Base-by-base conservation (phyloP, 2,329 filamentous ascomycete genomes). In the Hortaea sp. region DNA sequence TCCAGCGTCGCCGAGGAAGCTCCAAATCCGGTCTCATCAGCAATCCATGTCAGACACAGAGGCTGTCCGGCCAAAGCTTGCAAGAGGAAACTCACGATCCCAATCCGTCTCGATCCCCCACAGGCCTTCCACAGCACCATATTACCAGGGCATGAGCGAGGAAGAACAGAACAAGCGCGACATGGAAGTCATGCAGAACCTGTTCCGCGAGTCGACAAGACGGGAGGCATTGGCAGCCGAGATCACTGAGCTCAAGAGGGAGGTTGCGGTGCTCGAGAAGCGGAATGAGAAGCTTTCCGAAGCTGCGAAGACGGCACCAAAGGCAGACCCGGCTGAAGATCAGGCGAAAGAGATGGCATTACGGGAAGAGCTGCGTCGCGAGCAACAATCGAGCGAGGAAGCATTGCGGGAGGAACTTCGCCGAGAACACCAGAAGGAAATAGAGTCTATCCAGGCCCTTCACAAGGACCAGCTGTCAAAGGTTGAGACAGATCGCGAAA, bases 101-200 rank as follows among this genome's bases (percentile, higher is more conserved):
- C 55, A 57, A 35, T 57, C 57, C 5, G 51, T 53, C 2, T 44
- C 51, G 31, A 48, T 53, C n/a, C 39, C 44, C 5, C 39, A 30
- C 7, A 44, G 53, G 39, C 53, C 52, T 29, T 48, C 45, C 12
- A 56, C 55, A 2, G 52, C 53, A 6, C 53, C 54, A 32, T 48
- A 48, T 6, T 9, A 41, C 10, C 9, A 28, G 13, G 45, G 46
- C 30, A 40, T 50, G 20, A 50, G 47, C 4, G 52, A 56, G 44
- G 48, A 50, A 29, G 51, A 56, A 46, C 54, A 55, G 41, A 49
- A 45, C 13, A 45, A 51, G 45, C 49, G 56, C 7, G 58, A 61
- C 43, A 57, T 57, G 52, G 53, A 60, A 43, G 46, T 59, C 28
- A 53, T 60, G 50, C 56, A 58, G 44, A 56, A 50, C 43, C 48